A percentile compares a stretch with the other conserved stretches of the same genome.
phyloP scores from a whole-genome alignment of 805 yeast species.

The Ogataea paradorogensis region DNA sequence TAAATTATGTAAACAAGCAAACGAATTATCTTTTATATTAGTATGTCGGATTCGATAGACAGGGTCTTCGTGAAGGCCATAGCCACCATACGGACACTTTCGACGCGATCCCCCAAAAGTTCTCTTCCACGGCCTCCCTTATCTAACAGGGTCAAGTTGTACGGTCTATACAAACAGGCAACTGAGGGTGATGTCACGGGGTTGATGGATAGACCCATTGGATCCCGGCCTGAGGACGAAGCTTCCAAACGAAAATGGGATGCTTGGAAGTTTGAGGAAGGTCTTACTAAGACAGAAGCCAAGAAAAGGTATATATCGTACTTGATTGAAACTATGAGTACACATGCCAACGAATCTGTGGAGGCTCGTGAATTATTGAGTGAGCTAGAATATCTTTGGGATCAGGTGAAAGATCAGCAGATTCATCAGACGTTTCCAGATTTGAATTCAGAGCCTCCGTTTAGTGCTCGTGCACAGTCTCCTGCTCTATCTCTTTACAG shows the following conservation, averaged over 20 bases:
- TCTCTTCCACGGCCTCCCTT: conserved; percentile 76
- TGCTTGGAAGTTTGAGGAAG: conserved; percentile 78
- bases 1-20: conserved; percentile 10
- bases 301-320: conserved; percentile 66
- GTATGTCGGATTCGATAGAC: conserved; percentile 59
- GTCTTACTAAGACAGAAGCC: conserved; percentile 66
- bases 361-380: conserved; percentile 63
- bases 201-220: conserved; percentile 63
- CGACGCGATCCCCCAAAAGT: conserved; percentile 59
- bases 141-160: conserved; percentile 61
- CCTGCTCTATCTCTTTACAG: conserved; percentile 35
- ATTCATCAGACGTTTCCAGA: conserved; percentile 21
- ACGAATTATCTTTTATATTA: neutral
- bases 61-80: conserved; percentile 82
- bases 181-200: conserved; percentile 82
- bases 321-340: conserved; percentile 68
- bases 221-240: conserved; percentile 57
- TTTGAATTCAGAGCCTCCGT: conserved; percentile 9
- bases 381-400: conserved; percentile 74
- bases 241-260: conserved; percentile 76
- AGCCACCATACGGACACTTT: conserved; percentile 69
- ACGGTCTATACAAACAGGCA: conserved; percentile 85
- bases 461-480: conserved; percentile 28
- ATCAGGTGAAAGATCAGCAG: conserved; percentile 45
- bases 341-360: conserved; percentile 62